phyloP scores from a whole-genome alignment of 2,329 filamentous ascomycete species.

The Dryadomyces quercus-mongolicae region DNA sequence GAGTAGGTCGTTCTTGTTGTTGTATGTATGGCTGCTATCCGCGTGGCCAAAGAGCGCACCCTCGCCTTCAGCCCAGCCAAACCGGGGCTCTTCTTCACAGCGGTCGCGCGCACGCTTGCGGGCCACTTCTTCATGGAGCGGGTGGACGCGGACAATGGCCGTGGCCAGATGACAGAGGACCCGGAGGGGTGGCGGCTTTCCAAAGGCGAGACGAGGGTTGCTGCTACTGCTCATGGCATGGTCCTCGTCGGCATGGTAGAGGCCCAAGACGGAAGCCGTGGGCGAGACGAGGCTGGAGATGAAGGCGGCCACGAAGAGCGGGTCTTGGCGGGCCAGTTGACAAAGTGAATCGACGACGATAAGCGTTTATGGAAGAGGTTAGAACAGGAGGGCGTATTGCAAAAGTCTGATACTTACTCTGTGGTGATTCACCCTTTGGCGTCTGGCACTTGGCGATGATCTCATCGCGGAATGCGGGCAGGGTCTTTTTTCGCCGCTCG shows the following conservation, averaged over 20 bases:
- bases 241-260: conserved; percentile 71
- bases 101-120: conserved; percentile 64
- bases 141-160: conserved; percentile 62
- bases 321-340: conserved; percentile 41
- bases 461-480: conserved; percentile 45
- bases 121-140: conserved; percentile 61
- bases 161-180: conserved; percentile 80
- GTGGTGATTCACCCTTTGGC: conserved; percentile 11
- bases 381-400: neutral
- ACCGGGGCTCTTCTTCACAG: conserved; percentile 62
- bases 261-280: conserved; percentile 57
- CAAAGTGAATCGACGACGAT: conserved; percentile 74
- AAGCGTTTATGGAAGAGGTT: conserved; percentile 44
- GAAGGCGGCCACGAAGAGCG: conserved; percentile 51
- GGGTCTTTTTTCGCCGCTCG: conserved; percentile 45
- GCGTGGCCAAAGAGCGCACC: conserved; percentile 62
- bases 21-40: conserved; percentile 17
- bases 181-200: conserved; percentile 58
- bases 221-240: conserved; percentile 20
- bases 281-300: conserved; percentile 58
- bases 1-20: conserved; percentile 6
- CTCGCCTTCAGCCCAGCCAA: conserved; percentile 69
- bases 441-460: conserved; percentile 40
- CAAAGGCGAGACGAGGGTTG: conserved; percentile 29
- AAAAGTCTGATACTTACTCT: neutral